Base-by-base conservation (phyloP, 805 yeast species). In the Starmerella geochares region DNA sequence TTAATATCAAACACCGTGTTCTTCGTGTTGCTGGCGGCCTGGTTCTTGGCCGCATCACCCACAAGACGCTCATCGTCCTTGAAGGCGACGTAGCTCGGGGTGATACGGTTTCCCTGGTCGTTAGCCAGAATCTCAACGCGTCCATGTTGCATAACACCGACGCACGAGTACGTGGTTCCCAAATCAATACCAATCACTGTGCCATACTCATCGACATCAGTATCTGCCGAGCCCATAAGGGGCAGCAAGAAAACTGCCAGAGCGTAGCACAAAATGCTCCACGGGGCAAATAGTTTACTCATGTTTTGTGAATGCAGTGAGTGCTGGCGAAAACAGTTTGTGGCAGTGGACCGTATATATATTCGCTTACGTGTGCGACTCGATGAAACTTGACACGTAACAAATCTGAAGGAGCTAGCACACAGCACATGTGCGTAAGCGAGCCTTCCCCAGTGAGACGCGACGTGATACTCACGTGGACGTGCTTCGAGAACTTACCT, bases 121-220 rank as follows among this genome's bases (percentile, higher is more conserved):
- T 87, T 87, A 57, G 96, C 95, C 57, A 87, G 74, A 61, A 87
- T 87, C 66, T 87, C 96, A 46, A 90, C 95, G 64, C 87, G 77
- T 63, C 88, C 94, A 60, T 80, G 78, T 62, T 77, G 77, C 83
- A 79, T 78, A 43, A 78, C 86, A 60, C 95, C 96, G 50, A 88
- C 96, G 80, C 96, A 88, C 1, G 96, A 87, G 72, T 88, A 88
- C 2, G 96, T 88, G 54, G 96, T 88, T 68, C 98, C 98, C 72
- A 90, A 77, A 75, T 90, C 97, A 65, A 90, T 90, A 71, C 97
- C 94, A 59, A 85, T 84, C 43, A 83, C 90, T 37, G 71, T 66
- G 32, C 71, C 72, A 51, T 68, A 67, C 60, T 59, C 63, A 48
- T 65, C 66, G 38, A 65, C 69, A 48, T 67, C 70, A 16, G 54